Evolutionary conservation across 371 early-diverging fungal species (phyloP), one percentile per base, ranked within the genome.

Genomic region (Lichtheimia hyalospora): DNA sequence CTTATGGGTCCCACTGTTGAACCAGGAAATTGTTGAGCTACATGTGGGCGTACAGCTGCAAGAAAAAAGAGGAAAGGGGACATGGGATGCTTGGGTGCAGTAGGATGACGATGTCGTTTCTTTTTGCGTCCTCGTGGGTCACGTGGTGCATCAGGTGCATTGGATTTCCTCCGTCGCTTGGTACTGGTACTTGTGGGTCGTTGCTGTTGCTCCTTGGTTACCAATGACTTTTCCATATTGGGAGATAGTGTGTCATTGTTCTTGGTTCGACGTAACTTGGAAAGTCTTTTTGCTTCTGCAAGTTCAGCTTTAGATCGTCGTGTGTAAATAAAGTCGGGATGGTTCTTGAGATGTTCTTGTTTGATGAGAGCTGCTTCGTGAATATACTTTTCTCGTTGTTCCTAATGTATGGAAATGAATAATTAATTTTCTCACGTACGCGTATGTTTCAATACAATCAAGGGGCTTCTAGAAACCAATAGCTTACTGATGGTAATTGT

Each of bases 31-130:
- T 85, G 82, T 49, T 74, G 74, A n/a, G 85, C 82, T 42, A 85
- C 77, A 7, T 75, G 59, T 5, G 84, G 85, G 28, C 89, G 71
- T 50, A 83, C 84, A 5, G 83, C 84, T 12, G 82, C 84, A 41
- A 89, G 66, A 52, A 84, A 92, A 57, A 85, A 89, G 20, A 92
- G 67, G 64, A 90, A 92, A 14, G 86, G 89, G n/a, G 89, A 88
- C 83, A 90, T 89, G 46, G 92, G 91, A 58, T 92, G 92, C 54
- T 89, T 89, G 39, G 92, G 92, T 5, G 89, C 89, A 61, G 81
- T 80, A 1, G 89, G 89, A 52, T 89, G 86, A 62, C 84, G 86
- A 59, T 76, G 68, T 48, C 81, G 78, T 64, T 86, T 87, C 69
- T 88, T 91, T 62, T 88, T 86, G 12, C 82, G 67, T n/a, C 87